Base-by-base conservation (phyloP, 495 filamentous ascomycete species). In the Clohesyomyces aquaticus region DNA sequence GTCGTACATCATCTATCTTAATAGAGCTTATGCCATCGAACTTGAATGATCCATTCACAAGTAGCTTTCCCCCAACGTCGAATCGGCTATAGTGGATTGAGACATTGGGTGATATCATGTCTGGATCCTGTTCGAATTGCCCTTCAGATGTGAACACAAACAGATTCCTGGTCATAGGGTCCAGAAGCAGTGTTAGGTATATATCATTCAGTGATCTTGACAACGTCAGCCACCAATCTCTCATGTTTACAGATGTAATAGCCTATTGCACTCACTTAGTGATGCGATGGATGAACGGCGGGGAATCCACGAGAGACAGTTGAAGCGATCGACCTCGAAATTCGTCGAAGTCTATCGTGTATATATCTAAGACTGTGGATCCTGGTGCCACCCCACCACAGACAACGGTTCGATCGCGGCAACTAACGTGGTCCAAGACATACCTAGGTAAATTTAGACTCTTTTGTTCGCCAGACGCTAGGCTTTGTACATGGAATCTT, bases 261-360 rank as follows among this genome's bases (percentile, higher is more conserved):
- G 12, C 4, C 12, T 4, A 55, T 4, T 38, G 11, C 26, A 41
- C 22, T 8, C 51, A 55, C 35, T 3, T 29, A 45, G 48, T 45
- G n/a, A 18, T 25, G 14, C 49, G 27, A 55, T 26, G 18, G 2
- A 21, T 23, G 35, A 55, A 54, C 3, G 49, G n/a, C n/a, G n/a
- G 59, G 29, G 18, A 21, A 11, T 55, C 49, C 8, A 6, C 0
- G 22, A 8, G 21, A 14, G 11, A 4, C 18, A 64, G 52, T 1
- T 50, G 6, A 21, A 64, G 43, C 2, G 46, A 18, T 29, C 26
- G 14, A 1, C 61, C 54, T 12, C 14, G 54, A 16, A 29, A 32
- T 6, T 26, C 62, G 42, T 65, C 45, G 32, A 59, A 62, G 41
- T 63, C 29, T 58, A 62, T 66, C 3, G 58, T 12, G 35, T 58